A percentile compares a stretch with the other conserved stretches of the same genome.
These are phyloP conservation scores for Aureobasidium sp. DNA, from an alignment of 2,329 filamentous ascomycete genomes.

Conservation along the genomic window DNA sequence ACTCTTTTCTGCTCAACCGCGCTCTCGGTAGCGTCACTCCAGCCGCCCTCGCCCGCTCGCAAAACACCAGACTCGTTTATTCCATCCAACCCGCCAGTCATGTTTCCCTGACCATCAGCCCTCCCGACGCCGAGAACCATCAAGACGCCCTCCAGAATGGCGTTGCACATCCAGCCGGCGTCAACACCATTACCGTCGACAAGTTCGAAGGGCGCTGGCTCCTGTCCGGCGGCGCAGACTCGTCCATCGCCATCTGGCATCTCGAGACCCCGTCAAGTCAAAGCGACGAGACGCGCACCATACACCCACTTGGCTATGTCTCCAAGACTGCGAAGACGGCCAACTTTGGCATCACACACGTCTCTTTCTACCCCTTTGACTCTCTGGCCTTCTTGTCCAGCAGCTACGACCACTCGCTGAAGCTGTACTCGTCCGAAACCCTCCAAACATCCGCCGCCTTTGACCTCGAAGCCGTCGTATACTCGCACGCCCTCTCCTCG, in stretches of 20 bases:
- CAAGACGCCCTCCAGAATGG: slow-evolving; percentile 23
- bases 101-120: slow-evolving; percentile 63
- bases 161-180: slow-evolving; percentile 68
- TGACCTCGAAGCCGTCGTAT: slow-evolving; percentile 60
- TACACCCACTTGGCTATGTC: slow-evolving; percentile 44
- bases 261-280: slow-evolving; percentile 53
- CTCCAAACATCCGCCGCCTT: slow-evolving; percentile 59
- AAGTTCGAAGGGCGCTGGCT: slow-evolving; percentile 75
- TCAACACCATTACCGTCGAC: slow-evolving; percentile 73
- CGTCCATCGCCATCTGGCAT: slow-evolving; percentile 80
- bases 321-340: slow-evolving; percentile 41
- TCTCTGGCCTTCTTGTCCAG: slow-evolving; percentile 66
- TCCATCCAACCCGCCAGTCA: slow-evolving; percentile 61
- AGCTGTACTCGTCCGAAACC: slow-evolving; percentile 63
- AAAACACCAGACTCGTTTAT: slow-evolving; percentile 59
- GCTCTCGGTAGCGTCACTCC: slow-evolving; percentile 62
- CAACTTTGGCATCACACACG: slow-evolving; percentile 65
- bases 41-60: slow-evolving; percentile 56
- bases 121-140: slow-evolving; percentile 28
- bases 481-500: slow-evolving; percentile 71
- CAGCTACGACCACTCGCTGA: slow-evolving; percentile 71
- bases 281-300: slow-evolving; percentile 14
- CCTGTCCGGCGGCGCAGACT: slow-evolving; percentile 78
- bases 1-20: slow-evolving; percentile 68
- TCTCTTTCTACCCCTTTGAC: slow-evolving; percentile 75